Evolutionary conservation across 2,329 filamentous ascomycete genomes (phyloP), one percentile per base, ranked within the genome.

Genomic region (Aschersonia sp.): DNA sequence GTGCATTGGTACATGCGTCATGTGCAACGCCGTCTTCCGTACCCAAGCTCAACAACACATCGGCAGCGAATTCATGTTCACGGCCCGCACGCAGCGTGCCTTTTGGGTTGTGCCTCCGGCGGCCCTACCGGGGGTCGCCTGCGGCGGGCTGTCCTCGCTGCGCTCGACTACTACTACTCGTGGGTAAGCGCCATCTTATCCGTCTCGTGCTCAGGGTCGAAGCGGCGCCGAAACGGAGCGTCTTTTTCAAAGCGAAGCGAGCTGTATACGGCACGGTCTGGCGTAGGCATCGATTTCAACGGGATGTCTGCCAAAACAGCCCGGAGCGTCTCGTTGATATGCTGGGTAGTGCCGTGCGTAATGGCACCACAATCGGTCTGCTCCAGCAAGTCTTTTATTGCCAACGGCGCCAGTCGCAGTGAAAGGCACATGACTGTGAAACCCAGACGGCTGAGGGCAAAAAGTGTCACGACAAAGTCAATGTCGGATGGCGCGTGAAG

Each of bases 401-500:
- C 41, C 7, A 4, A 7, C 8, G 46, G 46, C 10, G 46, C 41
- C 10, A 47, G 41, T 10, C 46, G 30, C 4, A 42, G 41, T 7
- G 46, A 47, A 22, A 43, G 32, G 14, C 42, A 42, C 46, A 47
- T 47, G 8, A 42, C 39, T 6, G 33, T 39, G 14, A 43, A 47
- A 4, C 32, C 41, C 31, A 43, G 46, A 6, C 33, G 9, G 32
- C 41, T 43, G 46, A 47, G 46, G n/a, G 46, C 41, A 6, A 47
- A 47, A 35, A 47, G 33, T 5, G 46, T 35, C 31, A 47, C 41
- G 32, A 47, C 30, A 32, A 43, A 47, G 46, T 43, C 46, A 68
- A 54, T 50, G 71, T 75, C 63, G 85, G 77, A 58, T 87, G 77
- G 62, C 83, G 76, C 61, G 81, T 81, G 43, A 39, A 47, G 31